Evolutionary conservation across 805 yeast species (phyloP).

Genomic region (Pichia manshurica): DNA sequence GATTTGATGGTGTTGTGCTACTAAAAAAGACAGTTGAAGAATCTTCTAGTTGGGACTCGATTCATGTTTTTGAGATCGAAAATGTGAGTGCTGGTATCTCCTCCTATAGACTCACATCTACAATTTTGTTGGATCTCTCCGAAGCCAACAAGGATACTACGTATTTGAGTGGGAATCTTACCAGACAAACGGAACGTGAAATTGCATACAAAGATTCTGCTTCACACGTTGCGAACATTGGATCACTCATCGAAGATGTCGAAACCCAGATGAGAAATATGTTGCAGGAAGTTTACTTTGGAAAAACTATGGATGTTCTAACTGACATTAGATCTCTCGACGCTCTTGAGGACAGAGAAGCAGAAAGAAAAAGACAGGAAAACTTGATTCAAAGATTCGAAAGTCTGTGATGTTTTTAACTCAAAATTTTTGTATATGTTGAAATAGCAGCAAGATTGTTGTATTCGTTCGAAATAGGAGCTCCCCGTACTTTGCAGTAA

Average conservation of each 20-base stretch:
- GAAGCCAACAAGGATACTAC: constrained; percentile 25
- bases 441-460: too few species aligned
- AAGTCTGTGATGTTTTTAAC: constrained; percentile 16
- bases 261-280: constrained; percentile 82
- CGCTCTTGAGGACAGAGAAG: constrained; percentile 30
- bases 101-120: constrained; percentile 72
- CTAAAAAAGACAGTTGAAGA: constrained; percentile 59
- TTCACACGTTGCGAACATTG: constrained; percentile 81
- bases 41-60: constrained; percentile 79
- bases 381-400: constrained; percentile 37
- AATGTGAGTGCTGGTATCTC: constrained; percentile 37
- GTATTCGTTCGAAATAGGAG: too few species aligned
- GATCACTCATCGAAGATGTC: constrained; percentile 78
- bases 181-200: constrained; percentile 70
- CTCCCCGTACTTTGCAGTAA: too few species aligned
- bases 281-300: constrained; percentile 91
- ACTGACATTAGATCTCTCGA: constrained; percentile 55
- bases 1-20: constrained; percentile 88
- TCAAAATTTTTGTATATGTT: neutral
- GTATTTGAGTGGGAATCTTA: constrained; percentile 72
- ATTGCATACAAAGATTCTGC: constrained; percentile 43
- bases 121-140: constrained; percentile 73
- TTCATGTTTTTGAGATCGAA: constrained; percentile 81
- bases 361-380: constrained; percentile 36
- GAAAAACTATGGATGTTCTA: constrained; percentile 84